Evolutionary conservation across 2,329 filamentous ascomycete genomes (phyloP).

Genomic region (Phaeoacremonium minimum): DNA sequence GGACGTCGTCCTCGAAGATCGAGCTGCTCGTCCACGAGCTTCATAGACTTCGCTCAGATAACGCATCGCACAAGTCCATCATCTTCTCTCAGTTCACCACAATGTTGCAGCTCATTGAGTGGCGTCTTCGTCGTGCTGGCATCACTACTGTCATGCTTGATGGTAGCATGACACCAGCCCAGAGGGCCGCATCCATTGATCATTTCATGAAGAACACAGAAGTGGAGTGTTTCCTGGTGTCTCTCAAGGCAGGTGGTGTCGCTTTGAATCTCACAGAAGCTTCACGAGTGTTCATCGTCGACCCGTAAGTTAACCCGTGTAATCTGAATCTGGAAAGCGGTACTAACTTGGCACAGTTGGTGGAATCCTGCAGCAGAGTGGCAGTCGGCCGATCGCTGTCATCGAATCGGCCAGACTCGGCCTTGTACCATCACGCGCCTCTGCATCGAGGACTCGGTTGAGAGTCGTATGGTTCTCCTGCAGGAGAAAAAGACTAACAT

Average conservation of each 20-base stretch:
- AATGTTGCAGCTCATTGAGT: conserved; percentile 95
- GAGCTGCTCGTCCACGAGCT: conserved; percentile 93
- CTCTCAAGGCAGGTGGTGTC: conserved; percentile 91
- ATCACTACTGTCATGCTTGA: conserved; percentile 99
- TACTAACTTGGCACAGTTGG: conserved; percentile 56
- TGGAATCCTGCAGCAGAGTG: conserved; percentile 99
- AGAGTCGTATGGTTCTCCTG: conserved; percentile 89
- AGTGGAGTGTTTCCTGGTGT: conserved; percentile 94
- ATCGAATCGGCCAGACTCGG: conserved; percentile 91
- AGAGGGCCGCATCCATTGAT: conserved; percentile 89
- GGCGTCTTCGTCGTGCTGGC: conserved; percentile 91
- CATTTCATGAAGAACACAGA: conserved; percentile 95
- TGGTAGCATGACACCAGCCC: conserved; percentile 91
- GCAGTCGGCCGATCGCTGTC: conserved; percentile 91
- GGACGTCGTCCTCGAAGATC: conserved; percentile 97
- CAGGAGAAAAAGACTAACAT: conserved; percentile 99
- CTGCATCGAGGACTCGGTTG: conserved; percentile 95
- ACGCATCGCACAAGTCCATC: conserved; percentile 91
- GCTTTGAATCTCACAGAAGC: conserved; percentile 94
- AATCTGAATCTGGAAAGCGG: conserved; percentile 5
- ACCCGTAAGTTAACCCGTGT: conserved; percentile 63
- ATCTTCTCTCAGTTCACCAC: conserved; percentile 97
- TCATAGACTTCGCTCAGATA: conserved; percentile 86
- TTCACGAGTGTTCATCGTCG: conserved; percentile 90
- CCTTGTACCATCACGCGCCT: conserved; percentile 92